Percentiles rank a stretch among this genome's conserved stretches.
phyloP scores from a whole-genome alignment of 306 rosid species.

The Quercus agrifolia region DNA sequence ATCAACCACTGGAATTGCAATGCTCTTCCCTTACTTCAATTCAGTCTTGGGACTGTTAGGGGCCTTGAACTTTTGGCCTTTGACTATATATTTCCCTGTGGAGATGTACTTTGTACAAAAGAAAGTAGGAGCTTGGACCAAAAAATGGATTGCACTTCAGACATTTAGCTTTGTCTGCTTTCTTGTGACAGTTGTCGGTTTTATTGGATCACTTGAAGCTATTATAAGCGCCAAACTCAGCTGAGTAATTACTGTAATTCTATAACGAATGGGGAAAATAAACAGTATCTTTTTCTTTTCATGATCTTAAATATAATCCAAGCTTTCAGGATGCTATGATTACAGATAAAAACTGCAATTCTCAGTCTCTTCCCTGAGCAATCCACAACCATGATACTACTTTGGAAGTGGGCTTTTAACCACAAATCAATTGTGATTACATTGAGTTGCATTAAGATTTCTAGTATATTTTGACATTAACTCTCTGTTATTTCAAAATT shows the following conservation, averaged over 20 bases:
- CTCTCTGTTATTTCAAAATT: too few species aligned
- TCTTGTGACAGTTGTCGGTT: constrained; percentile 47
- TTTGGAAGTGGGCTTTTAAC: too few species aligned
- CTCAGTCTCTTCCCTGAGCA: too few species aligned
- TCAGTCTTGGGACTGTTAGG: constrained; percentile 71
- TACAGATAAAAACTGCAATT: too few species aligned
- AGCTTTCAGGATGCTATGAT: too few species aligned
- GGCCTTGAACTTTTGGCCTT: constrained; percentile 84
- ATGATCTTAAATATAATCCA: too few species aligned
- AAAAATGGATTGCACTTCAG: constrained; percentile 59
- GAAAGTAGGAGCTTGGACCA: constrained; percentile 64
- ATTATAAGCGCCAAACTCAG: constrained; percentile 51
- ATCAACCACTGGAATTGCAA: constrained; percentile 67
- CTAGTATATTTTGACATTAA: too few species aligned
- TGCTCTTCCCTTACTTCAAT: constrained; percentile 87
- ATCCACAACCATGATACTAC: too few species aligned
- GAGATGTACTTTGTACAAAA: constrained; percentile 82
- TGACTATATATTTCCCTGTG: constrained; percentile 74
- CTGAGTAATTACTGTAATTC: not conserved
- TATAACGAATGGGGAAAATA: too few species aligned
- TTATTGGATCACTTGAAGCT: constrained; percentile 72
- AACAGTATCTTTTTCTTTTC: too few species aligned
- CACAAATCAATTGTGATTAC: too few species aligned
- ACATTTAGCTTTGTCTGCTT: constrained; percentile 64
- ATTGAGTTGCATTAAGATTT: too few species aligned